phyloP scores from a whole-genome alignment of 2,329 filamentous ascomycete genomes.

The Cryphonectria radicalis region DNA sequence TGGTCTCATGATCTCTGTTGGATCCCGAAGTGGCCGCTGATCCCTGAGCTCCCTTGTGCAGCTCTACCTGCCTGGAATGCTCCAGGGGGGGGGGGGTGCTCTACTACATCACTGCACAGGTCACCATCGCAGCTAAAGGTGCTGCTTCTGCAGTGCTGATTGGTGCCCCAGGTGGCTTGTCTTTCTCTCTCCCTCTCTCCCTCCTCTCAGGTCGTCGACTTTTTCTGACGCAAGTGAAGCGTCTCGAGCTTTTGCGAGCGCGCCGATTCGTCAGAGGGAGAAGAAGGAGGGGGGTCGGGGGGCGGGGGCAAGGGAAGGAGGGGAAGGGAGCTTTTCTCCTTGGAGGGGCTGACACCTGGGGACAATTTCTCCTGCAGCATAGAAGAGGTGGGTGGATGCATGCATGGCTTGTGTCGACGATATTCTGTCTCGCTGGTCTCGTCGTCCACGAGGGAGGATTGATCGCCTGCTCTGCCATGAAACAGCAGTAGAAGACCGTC shows the following conservation, averaged over 20 bases:
- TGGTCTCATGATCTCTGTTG: conserved; percentile 29
- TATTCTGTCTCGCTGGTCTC: background rate
- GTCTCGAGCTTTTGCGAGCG: background rate
- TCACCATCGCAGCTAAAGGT: conserved; percentile 17
- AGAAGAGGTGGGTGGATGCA: background rate
- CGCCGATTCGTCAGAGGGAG: background rate
- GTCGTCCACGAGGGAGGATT: background rate
- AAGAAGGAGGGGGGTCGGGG: background rate
- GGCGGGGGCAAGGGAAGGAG: too few species aligned
- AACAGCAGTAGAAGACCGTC: background rate
- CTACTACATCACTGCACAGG: conserved; percentile 18
- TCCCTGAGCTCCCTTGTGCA: conserved; percentile 28
- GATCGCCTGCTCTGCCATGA: background rate
- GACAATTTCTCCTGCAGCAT: background rate
- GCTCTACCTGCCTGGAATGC: conserved; percentile 16
- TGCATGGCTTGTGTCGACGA: background rate
- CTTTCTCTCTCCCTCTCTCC: background rate
- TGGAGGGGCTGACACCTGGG: background rate
- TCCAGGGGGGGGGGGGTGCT: background rate
- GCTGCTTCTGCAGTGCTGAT: conserved; percentile 13
- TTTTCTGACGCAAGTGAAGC: conserved; percentile 24
- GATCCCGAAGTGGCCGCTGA: conserved; percentile 22
- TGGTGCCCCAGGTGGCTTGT: background rate
- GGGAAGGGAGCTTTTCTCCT: background rate
- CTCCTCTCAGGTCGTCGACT: background rate